Evolutionary conservation across 371 early-diverging fungal genomes (phyloP), one percentile per base, ranked within the genome.

Genomic region (Rhizopus sp.): DNA sequence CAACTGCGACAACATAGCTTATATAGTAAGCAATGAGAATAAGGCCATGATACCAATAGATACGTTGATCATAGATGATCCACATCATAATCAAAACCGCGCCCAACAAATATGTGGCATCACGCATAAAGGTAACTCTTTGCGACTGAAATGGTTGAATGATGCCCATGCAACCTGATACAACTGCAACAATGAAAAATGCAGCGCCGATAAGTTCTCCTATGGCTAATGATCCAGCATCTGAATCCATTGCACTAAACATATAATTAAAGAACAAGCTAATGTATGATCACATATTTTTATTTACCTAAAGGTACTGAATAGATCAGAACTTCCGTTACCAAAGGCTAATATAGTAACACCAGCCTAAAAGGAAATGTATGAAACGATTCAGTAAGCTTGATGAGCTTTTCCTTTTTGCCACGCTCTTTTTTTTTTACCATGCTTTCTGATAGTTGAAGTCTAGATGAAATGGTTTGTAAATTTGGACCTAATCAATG

Each of bases 281-380:
- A 29, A 35, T 30, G 46, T 58, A 33, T 34, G 8, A 42, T 42
- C 29, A 23, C 34, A 6, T 34, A 45, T 50, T 23, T n/a, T 42
- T 42, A n/a, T 3, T 42, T 72, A 75, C 80, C 77, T 80, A 52
- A 90, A 88, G 0, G 91, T 92, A 41, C 88, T 82, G 55, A 93
- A 89, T 50, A 93, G 59, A 54, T 93, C 93, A 3, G 93, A 91
- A 23, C 90, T 88, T 10, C 89, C 93, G 66, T 93, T 93, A 9
- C 94, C 94, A 38, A 93, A 80, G 0, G 93, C 93, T 35, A 93
- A 62, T 60, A 93, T 80, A 0, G 93, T 93, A 5, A 93, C 93
- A 12, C 93, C 93, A 3, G 93, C 93, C 81, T 86, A 56, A 41
- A 35, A 57, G 12, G 13, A 17, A 15, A 49, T 8, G 2, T 23